phyloP scores from a whole-genome alignment of 1,139 yeast genomes.

The Taphrina flavorubra region DNA sequence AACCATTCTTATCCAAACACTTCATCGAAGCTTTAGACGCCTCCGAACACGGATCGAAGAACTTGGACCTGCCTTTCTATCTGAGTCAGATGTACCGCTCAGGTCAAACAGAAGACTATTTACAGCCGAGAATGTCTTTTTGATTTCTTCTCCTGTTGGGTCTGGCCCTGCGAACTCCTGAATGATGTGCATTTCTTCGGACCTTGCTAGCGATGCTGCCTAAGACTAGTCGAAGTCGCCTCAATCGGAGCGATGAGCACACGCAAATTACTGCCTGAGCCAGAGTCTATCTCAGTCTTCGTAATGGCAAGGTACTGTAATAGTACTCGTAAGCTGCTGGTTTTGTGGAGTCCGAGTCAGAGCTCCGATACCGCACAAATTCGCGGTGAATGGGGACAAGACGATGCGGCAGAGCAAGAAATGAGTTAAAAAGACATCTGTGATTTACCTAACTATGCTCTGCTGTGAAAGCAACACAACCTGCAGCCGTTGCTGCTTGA shows the following conservation, averaged over 20 bases:
- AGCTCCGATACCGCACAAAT: no score
- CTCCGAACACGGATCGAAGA: conserved; percentile 38
- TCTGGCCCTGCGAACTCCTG: conserved; percentile 38
- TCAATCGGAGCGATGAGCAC: neutral
- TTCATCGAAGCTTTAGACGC: conserved; percentile 39
- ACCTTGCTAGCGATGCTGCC: no score
- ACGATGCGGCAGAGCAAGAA: no score
- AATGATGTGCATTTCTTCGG: conserved; percentile 6
- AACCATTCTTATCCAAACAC: conserved; percentile 39
- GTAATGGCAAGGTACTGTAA: no score
- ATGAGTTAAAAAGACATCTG: no score
- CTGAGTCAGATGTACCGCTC: conserved; percentile 5
- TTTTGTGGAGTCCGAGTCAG: no score
- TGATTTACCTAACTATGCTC: neutral
- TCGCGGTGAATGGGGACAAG: no score
- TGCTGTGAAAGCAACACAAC: neutral
- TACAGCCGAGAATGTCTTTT: conserved; percentile 29
- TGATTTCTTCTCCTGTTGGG: conserved; percentile 35
- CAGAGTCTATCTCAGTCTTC: no score
- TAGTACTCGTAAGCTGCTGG: no score
- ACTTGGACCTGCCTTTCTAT: conserved; percentile 36
- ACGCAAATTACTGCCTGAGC: no score
- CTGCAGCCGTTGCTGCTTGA: neutral
- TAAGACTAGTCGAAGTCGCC: no score
- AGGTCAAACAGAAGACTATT: no score